A percentile compares a stretch with the other conserved stretches of the same genome.
phyloP scores from a whole-genome alignment of 345 rosid genomes.

The Salix dunnii region DNA sequence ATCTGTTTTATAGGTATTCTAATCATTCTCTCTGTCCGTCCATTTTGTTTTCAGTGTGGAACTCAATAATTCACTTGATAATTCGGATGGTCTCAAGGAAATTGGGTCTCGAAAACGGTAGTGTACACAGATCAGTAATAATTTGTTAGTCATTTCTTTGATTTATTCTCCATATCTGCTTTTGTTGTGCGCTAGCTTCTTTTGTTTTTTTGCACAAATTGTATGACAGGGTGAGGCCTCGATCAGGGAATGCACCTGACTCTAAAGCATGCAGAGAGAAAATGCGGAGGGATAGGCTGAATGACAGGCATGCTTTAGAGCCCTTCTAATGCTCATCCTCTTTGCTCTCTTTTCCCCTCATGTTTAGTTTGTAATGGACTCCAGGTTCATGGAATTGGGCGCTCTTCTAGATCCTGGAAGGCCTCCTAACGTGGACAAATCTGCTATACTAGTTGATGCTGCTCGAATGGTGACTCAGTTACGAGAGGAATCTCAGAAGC shows the following conservation, averaged over 20 bases:
- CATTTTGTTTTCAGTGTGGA: constrained; percentile 23
- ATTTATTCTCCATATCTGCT: background rate
- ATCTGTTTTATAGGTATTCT: background rate
- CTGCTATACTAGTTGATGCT: constrained; percentile 30
- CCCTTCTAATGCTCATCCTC: background rate
- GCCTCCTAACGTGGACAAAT: constrained; percentile 35
- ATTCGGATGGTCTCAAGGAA: constrained; percentile 30
- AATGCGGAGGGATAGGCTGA: constrained; percentile 22
- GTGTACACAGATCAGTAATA: background rate
- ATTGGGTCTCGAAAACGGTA: constrained; percentile 40
- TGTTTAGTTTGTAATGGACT: background rate
- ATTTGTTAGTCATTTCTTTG: background rate
- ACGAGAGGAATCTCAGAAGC: constrained; percentile 24
- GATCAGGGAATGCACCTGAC: constrained; percentile 6
- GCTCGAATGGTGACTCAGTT: constrained; percentile 29
- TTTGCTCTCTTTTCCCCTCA: background rate
- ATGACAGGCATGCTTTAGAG: constrained; percentile 24
- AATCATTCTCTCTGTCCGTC: background rate
- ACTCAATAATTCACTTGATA: constrained; percentile 31
- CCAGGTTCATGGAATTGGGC: constrained; percentile 36
- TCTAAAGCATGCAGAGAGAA: constrained; percentile 30
- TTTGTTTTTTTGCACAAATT: background rate
- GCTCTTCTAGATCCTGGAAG: constrained; percentile 35
- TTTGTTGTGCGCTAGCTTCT: background rate
- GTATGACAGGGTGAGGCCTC: constrained; percentile 19